Evolutionary conservation across 306 rosid species (phyloP), one percentile per base, ranked within the genome.

Genomic region (Fragaria ananassa): DNA sequence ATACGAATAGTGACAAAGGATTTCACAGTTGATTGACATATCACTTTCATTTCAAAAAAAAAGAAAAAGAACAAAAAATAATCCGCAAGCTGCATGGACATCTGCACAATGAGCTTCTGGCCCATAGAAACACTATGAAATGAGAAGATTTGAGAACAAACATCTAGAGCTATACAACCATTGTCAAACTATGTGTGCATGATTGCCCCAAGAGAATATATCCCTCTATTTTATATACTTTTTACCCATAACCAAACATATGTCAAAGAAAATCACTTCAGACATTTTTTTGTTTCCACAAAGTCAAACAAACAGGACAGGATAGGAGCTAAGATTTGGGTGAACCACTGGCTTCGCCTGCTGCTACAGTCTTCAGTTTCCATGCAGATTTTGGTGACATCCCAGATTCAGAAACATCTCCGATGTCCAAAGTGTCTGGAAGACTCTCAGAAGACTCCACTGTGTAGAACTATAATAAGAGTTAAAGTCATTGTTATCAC

Each of bases 391-490:
- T 83, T 72, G 65, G 79, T 65, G 85, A 66, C 54, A 82, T 15
- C 47, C 71, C 88, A 47, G 87, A 80, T 81, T 91, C 96, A 25
- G 96, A 88, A 74, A 87, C 91, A 82, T 96, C 98, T 10, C 96
- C 96, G n/a, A 91, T 89, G 74, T 89, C 97, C 87, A 92, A 80
- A 19, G 90, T 80, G 42, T 92, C 98, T 15, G 99, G 97, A 71
- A 92, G 99, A 79, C 71, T 82, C 81, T 84, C 91, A 70, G 89
- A 82, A 76, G 86, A 56, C 61, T 79, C 94, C 37, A 54, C 84
- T 25, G 74, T 81, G 13, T 83, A 87, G 45, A 77, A 42, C 98
- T 93, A 88, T 12, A 75, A 64, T 5, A 61, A 62, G 64, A 72
- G 49, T 37, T 44, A 44, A 57, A 37, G 57, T 19, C 50, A 74